A percentile compares a stretch with the other conserved stretches of the same genome.
These are phyloP conservation scores for Phytopythium chamaehyphon DNA, from an alignment of 352 stramenopile species.

Conservation along the genomic window DNA sequence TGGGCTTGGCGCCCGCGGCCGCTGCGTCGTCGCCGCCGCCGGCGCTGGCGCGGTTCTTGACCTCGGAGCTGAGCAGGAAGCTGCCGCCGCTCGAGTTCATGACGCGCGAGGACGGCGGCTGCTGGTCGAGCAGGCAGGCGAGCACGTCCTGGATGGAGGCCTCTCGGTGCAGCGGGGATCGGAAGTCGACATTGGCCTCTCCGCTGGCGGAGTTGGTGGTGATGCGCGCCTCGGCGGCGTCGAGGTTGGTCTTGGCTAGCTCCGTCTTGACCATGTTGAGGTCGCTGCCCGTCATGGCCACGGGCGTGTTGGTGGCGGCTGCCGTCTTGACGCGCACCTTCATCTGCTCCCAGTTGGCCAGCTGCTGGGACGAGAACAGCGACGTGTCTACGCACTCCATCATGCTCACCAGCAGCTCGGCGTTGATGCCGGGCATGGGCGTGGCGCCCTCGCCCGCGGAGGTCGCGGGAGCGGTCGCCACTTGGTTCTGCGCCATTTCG, in stretches of 20 bases:
- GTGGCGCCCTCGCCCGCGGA: slow-evolving; percentile 4
- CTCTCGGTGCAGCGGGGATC: slow-evolving; percentile 58
- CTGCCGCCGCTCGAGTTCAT: slow-evolving; percentile 49
- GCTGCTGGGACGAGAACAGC: slow-evolving; percentile 66
- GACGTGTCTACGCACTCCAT: slow-evolving; percentile 86
- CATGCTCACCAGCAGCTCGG: slow-evolving; percentile 74
- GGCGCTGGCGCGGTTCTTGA: slow-evolving; percentile 33
- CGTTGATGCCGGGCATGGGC: slow-evolving; percentile 42
- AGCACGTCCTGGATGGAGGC: slow-evolving; percentile 78
- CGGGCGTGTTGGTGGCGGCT: slow-evolving; percentile 37
- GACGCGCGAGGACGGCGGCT: slow-evolving; percentile 38
- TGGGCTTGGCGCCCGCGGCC: slow-evolving; percentile 33
- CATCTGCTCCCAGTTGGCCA: slow-evolving; percentile 80
- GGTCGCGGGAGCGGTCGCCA: background rate
- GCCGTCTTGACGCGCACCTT: slow-evolving; percentile 55
- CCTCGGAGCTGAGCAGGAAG: slow-evolving; percentile 53
- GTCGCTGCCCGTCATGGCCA: slow-evolving; percentile 25
- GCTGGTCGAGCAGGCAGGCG: slow-evolving; percentile 68
- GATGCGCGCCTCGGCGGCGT: slow-evolving; percentile 5
- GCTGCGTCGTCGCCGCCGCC: slow-evolving; percentile 19
- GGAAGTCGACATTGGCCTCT: slow-evolving; percentile 28
- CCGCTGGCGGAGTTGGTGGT: slow-evolving; percentile 1
- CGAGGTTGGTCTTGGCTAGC: slow-evolving; percentile 20
- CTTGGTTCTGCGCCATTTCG: slow-evolving; percentile 22
- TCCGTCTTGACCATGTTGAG: slow-evolving; percentile 40